A percentile compares a stretch with the other conserved stretches of the same genome.
These are phyloP conservation scores for Thermothielavioides terrestris DNA, from an alignment of 495 filamentous ascomycete species.

Conservation along the genomic window DNA sequence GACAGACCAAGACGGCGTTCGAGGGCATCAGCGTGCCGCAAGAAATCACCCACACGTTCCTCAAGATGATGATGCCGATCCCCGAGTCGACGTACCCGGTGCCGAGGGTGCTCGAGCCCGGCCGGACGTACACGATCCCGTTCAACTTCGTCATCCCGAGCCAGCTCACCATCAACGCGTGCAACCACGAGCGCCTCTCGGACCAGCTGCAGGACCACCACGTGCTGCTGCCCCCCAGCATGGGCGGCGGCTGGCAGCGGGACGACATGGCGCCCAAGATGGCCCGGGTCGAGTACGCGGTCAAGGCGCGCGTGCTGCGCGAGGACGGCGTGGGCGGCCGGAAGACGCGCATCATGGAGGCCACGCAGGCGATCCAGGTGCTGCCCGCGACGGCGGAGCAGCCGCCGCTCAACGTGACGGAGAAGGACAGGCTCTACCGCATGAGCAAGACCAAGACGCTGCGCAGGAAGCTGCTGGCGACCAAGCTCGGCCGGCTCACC, in stretches of 20 bases:
- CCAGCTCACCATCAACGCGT: slow-evolving; percentile 51
- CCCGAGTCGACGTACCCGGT: slow-evolving; percentile 58
- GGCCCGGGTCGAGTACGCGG: slow-evolving; percentile 62
- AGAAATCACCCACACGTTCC: slow-evolving; percentile 50
- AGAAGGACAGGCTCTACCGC: slow-evolving; percentile 53
- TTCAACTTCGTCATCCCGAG: slow-evolving; percentile 85
- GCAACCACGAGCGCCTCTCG: slow-evolving; percentile 39
- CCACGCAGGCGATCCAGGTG: slow-evolving; percentile 57
- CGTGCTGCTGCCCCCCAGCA: slow-evolving; percentile 66
- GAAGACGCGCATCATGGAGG: slow-evolving; percentile 35
- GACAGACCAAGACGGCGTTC: slow-evolving; percentile 40
- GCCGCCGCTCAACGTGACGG: slow-evolving; percentile 60
- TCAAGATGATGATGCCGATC: slow-evolving; percentile 77
- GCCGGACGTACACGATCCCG: slow-evolving; percentile 60
- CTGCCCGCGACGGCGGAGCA: slow-evolving; percentile 67
- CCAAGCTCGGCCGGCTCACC: slow-evolving; percentile 64
- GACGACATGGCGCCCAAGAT: slow-evolving; percentile 83
- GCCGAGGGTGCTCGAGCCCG: slow-evolving; percentile 58
- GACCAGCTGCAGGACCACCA: slow-evolving; percentile 61
- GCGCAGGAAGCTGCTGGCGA: slow-evolving; percentile 66
- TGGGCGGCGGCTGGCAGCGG: slow-evolving; percentile 63
- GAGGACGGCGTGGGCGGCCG: slow-evolving; percentile 18
- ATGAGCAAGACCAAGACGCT: slow-evolving; percentile 68
- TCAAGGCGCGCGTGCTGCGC: slow-evolving; percentile 51
- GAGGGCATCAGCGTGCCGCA: slow-evolving; percentile 36